Base-by-base conservation (phyloP, 345 rosid species). In the Brassica cretica region DNA sequence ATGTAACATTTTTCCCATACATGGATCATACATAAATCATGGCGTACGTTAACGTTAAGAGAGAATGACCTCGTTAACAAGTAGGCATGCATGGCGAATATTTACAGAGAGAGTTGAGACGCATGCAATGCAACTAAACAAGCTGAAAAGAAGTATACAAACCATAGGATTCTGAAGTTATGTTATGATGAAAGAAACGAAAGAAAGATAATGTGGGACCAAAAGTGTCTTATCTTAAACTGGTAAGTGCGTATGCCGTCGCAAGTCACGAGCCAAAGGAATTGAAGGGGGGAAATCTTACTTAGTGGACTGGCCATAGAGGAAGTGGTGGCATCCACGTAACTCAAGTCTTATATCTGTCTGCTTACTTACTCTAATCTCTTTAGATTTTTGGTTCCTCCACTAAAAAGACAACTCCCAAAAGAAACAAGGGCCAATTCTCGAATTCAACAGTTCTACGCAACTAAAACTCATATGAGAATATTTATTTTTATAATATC, bases 311-410 rank as follows among this genome's bases (percentile, higher is more conserved):
- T 77, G 88, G 67, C 85, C 89, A 91, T 69, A 79, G 24, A 79
- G 75, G 84, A 68, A 64, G 73, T 79, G 82, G 91, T 90, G 96
- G 85, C 63, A 44, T 87, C 89, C 92, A 87, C 85, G 78, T 83
- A 85, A 86, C 72, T 3, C 12, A 39, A 66, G 64, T 70, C 74
- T 73, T 71, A 61, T 83, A 79, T 33, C 39, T 79, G 71, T 79
- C 82, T 79, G 75, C 74, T 78, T 76, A 75, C 72, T 84, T 90
- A 86, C 87, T 81, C 76, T 44, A 64, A 74, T 79, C 82, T 61
- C 71, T 69, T 74, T 66, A 12, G 58, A 67, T 60, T 68, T 78
- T 73, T 68, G 82, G 82, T 74, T 73, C 82, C 78, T 79, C 82
- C 78, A 73, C 68, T 79, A 79, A 60, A 79, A 62, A 49, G 82